Conservation (phyloP, 805 yeast species). For the Schwanniomyces polymorphus region DNA sequence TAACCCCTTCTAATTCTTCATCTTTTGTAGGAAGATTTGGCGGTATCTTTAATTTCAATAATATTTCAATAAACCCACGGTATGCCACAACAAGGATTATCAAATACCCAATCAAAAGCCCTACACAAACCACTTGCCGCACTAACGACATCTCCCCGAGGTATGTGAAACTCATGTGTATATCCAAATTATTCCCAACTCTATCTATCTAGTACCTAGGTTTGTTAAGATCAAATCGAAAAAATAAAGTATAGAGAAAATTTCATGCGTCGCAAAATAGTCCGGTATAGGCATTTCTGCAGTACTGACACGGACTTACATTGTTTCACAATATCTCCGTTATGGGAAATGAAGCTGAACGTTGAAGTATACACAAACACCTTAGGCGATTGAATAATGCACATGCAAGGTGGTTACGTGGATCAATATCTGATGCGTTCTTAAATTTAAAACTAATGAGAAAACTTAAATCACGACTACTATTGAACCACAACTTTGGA, state of each 20-base stretch:
- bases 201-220: background rate
- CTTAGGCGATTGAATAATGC: too few relatives aligned
- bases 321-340: background rate
- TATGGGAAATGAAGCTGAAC: background rate
- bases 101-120: constrained; percentile 38
- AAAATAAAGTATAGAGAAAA: background rate
- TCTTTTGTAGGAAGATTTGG: constrained; percentile 6
- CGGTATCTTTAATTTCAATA: constrained; percentile 24
- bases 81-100: constrained; percentile 37
- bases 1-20: constrained; percentile 45
- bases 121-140: constrained; percentile 1
- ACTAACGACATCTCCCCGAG: constrained; percentile 3
- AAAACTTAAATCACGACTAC: too few relatives aligned
- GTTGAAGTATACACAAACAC: background rate
- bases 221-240: background rate
- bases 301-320: background rate
- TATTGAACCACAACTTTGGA: too few relatives aligned
- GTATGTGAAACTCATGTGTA: constrained; percentile 1
- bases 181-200: background rate
- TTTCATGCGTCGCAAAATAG: background rate
- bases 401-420: too few relatives aligned
- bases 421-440: too few relatives aligned
- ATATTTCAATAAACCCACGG: constrained; percentile 40
- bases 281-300: background rate
- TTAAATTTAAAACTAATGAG: too few relatives aligned